Percentiles rank a stretch among this genome's conserved stretches.
These are phyloP conservation scores for Flaveria trinervia DNA, from an alignment of 129 eudicot genomes.

Conservation along the genomic window DNA sequence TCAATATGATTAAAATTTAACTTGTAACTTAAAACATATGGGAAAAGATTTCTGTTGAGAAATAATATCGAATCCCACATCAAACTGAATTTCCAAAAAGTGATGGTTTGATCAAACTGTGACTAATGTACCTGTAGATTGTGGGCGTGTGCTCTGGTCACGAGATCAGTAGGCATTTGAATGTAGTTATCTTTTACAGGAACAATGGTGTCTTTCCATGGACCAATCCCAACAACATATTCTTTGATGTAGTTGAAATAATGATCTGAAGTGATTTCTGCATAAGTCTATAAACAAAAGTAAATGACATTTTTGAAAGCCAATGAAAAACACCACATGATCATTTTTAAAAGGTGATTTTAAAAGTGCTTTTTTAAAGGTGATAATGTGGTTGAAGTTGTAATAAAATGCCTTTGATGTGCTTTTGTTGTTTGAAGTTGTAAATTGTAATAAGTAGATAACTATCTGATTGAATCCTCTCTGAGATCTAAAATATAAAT, in stretches of 20 bases:
- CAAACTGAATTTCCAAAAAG: constrained; percentile 1
- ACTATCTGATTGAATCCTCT: neutral
- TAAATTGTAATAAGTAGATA: neutral
- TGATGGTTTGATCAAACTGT: constrained; percentile 19
- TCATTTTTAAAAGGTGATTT: neutral
- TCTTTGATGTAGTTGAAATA: constrained; percentile 80
- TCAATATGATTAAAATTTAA: neutral
- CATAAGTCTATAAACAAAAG: constrained; percentile 53
- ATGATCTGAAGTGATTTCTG: constrained; percentile 84
- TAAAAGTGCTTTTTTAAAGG: neutral
- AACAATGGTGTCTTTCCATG: constrained; percentile 80
- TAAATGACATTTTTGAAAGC: constrained; percentile 7
- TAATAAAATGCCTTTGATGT: neutral
- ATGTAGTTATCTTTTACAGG: constrained; percentile 58
- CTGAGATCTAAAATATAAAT: neutral
- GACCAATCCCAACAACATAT: constrained; percentile 91
- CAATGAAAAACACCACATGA: constrained; percentile 1
- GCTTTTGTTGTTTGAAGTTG: neutral
- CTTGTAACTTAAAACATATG: neutral
- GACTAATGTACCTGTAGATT: constrained; percentile 67
- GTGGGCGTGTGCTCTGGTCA: constrained; percentile 83
- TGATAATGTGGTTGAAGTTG: neutral
- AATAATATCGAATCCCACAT: neutral
- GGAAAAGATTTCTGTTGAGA: neutral
- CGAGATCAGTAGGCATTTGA: constrained; percentile 74